phyloP scores from a whole-genome alignment of 2,329 filamentous ascomycete genomes.

The Penicillium fuscoglaucum region DNA sequence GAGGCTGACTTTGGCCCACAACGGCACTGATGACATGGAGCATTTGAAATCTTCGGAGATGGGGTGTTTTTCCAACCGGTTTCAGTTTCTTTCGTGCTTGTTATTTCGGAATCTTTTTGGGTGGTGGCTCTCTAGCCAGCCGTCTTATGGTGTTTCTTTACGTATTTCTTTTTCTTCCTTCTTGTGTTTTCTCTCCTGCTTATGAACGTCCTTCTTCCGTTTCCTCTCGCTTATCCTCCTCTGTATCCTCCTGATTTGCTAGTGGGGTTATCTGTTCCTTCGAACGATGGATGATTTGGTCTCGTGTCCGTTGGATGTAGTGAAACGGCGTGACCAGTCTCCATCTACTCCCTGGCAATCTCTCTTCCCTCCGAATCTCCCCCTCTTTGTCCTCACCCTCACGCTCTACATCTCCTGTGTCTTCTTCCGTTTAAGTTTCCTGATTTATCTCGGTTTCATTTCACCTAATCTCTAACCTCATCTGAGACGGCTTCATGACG shows the following conservation, averaged over 20 bases:
- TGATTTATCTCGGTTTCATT: conserved; percentile 29
- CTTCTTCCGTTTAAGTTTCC: conserved; percentile 25
- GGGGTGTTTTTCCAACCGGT: conserved; percentile 40
- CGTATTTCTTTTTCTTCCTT: conserved; percentile 24
- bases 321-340: conserved; percentile 31
- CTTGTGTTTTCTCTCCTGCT: conserved; percentile 20
- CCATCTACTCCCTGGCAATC: conserved; percentile 3
- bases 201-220: conserved; percentile 27
- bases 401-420: conserved; percentile 36
- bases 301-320: conserved; percentile 33
- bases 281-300: conserved; percentile 5
- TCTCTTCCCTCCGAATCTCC: conserved; percentile 15
- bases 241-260: conserved; percentile 18
- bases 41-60: conserved; percentile 41
- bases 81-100: conserved; percentile 30
- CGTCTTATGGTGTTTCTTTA: conserved; percentile 30
- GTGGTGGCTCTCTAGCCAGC: conserved; percentile 25
- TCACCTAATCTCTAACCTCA: conserved; percentile 29
- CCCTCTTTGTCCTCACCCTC: conserved; percentile 22
- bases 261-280: conserved; percentile 14
- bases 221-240: conserved; percentile 12
- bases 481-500: conserved; percentile 26
- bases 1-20: conserved; percentile 63
- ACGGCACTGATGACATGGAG: conserved; percentile 41
- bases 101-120: conserved; percentile 45